phyloP scores from a whole-genome alignment of 1,284 basidiomycete species.

The Apiotrichum gracile region DNA sequence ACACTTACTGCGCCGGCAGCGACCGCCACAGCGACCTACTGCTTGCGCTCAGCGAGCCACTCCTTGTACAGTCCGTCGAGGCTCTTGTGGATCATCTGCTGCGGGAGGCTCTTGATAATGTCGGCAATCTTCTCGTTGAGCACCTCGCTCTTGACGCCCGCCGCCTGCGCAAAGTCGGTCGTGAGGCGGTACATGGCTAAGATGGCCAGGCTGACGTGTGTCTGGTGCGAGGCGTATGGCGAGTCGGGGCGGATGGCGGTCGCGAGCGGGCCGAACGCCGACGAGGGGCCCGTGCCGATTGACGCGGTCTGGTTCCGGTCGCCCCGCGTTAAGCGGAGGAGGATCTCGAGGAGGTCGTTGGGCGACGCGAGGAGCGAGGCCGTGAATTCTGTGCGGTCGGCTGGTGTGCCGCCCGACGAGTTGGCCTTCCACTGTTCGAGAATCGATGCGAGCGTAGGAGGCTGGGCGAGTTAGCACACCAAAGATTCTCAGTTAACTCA shows the following conservation, averaged over 20 bases:
- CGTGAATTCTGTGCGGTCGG: slow-evolving; percentile 78
- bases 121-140: slow-evolving; percentile 76
- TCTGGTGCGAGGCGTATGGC: slow-evolving; percentile 78
- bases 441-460: slow-evolving; percentile 82
- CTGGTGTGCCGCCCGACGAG: slow-evolving; percentile 62
- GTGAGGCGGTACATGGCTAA: slow-evolving; percentile 81
- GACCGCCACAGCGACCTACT: too few species aligned
- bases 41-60: slow-evolving; percentile 48
- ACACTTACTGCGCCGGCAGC: neutral
- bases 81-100: slow-evolving; percentile 76
- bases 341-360: slow-evolving; percentile 81
- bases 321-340: slow-evolving; percentile 79
- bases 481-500: slow-evolving; percentile 50
- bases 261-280: slow-evolving; percentile 32
- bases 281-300: slow-evolving; percentile 53
- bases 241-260: slow-evolving; percentile 66
- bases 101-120: slow-evolving; percentile 78
- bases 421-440: slow-evolving; percentile 80
- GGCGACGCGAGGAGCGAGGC: slow-evolving; percentile 72
- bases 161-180: slow-evolving; percentile 69
- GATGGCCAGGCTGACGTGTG: slow-evolving; percentile 84
- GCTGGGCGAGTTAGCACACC: slow-evolving; percentile 51
- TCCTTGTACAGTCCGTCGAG: slow-evolving; percentile 89
- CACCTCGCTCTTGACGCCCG: slow-evolving; percentile 60
- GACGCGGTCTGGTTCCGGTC: slow-evolving; percentile 69